Evolutionary conservation across 331 rosid genomes (phyloP), one percentile per base, ranked within the genome.

Genomic region (Phaseolus coccineus): DNA sequence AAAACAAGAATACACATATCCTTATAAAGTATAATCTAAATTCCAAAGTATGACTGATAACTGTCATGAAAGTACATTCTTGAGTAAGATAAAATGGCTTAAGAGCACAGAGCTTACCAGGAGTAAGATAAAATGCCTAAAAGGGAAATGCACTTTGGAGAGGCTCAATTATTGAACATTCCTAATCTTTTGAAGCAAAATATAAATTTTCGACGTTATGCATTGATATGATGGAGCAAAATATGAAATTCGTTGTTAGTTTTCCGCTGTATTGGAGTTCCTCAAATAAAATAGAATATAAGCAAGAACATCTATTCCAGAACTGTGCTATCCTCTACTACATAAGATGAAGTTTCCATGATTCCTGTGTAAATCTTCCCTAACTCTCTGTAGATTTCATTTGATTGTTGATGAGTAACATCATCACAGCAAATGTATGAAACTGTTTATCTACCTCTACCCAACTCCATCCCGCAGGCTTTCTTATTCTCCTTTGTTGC

Each of bases 31-130:
- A 50, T 76, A n/a, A 59, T 46, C 22, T 31, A 53, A 59, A 67
- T 39, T 71, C 44, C 46, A 65, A 71, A 71, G 12, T 39, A 14
- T 42, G 57, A 19, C 61, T 19, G 77, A 62, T 42, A 44, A 50
- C 75, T 65, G 58, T 44, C 70, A 42, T 42, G 76, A 64, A 82
- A 59, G 46, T 63, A 15, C 2, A 12, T 63, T 47, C 69, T 33
- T 63, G 25, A 6, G 47, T n/a, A 63, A 33, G 46, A 62, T 42
- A 62, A 62, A 19, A 62, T 42, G 42, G 71, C 42, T 35, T 46
- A 61, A 46, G 72, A 65, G 7, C 71, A 79, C 75, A 22, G 6
- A 81, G 79, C 95, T 86, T 90, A 94, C 98, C 95, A 94, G 86
- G 81, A 94, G 97, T 19, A 19, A 19, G 22, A 19, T 19, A 19